Evolutionary conservation across 1,139 yeast species (phyloP).

Genomic region (Magnusiomyces ingens): DNA sequence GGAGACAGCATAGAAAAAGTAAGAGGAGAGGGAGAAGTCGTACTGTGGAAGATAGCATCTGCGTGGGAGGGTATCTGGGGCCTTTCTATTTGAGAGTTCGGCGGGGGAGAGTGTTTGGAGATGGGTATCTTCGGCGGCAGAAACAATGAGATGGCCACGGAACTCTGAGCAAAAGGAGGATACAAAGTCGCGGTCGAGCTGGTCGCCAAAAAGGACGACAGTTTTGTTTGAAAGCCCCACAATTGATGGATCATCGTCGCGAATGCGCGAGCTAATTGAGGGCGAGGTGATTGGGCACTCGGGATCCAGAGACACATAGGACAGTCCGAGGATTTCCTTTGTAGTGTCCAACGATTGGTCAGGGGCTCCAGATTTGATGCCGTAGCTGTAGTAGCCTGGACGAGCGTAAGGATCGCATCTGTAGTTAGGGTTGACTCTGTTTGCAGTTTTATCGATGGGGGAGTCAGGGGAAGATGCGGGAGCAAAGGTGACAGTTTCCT

Average conservation of each 20-base stretch:
- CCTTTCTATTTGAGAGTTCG: not conserved
- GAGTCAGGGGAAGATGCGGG: not conserved
- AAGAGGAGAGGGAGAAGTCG: conserved; percentile 15
- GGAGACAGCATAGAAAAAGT: conserved; percentile 17
- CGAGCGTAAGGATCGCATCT: conserved; percentile 15
- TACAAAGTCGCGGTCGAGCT: conserved; percentile 16
- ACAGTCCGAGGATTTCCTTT: not conserved
- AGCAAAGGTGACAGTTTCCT: not conserved
- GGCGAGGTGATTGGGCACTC: conserved; percentile 9
- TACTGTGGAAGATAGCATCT: conserved; percentile 16
- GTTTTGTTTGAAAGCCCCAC: conserved; percentile 14
- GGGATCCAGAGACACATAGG: conserved; percentile 10
- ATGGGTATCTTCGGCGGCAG: conserved; percentile 13
- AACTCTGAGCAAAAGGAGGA: conserved; percentile 15
- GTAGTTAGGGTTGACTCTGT: not conserved
- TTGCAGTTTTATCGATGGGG: not conserved
- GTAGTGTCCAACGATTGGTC: not conserved
- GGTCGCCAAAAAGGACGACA: conserved; percentile 18
- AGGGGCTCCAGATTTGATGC: not conserved
- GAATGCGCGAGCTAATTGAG: not conserved
- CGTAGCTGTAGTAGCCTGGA: conserved; percentile 15
- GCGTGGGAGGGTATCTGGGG: conserved; percentile 15
- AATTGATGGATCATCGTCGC: not conserved
- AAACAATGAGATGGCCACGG: conserved; percentile 10
- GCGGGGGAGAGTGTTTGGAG: conserved; percentile 2